These are phyloP conservation scores for Phialocephala subalpina DNA, from an alignment of 2,329 filamentous ascomycete genomes.

Conservation along the genomic window DNA sequence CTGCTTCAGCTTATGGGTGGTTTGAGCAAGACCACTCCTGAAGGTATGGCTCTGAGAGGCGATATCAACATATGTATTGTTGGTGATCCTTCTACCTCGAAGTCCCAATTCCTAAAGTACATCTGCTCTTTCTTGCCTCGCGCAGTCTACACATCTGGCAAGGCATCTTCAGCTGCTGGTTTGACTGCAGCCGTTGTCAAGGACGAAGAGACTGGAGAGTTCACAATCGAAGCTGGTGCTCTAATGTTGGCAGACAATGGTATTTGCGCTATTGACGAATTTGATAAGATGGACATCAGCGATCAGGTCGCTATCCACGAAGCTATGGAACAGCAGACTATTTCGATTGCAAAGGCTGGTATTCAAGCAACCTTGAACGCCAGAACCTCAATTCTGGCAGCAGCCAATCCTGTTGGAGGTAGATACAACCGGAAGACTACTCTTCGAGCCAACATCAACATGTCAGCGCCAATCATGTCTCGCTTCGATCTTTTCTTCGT, in stretches of 20 bases:
- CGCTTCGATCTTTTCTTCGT: slow-evolving; percentile 99
- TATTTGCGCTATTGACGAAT: slow-evolving; percentile 98
- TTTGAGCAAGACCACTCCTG: slow-evolving; percentile 88
- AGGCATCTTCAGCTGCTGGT: slow-evolving; percentile 96
- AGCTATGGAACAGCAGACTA: slow-evolving; percentile 99
- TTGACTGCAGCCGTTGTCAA: slow-evolving; percentile 96
- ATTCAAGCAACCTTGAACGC: slow-evolving; percentile 98
- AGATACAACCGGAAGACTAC: slow-evolving; percentile 98
- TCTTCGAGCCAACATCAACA: slow-evolving; percentile 94
- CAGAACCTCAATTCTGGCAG: slow-evolving; percentile 92
- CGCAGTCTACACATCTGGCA: slow-evolving; percentile 96
- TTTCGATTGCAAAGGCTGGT: slow-evolving; percentile 97
- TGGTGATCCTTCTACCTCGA: slow-evolving; percentile 94
- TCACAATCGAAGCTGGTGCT: slow-evolving; percentile 97
- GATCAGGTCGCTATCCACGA: slow-evolving; percentile 99
- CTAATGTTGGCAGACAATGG: slow-evolving; percentile 98
- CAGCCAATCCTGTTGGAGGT: slow-evolving; percentile 93
- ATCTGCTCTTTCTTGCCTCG: slow-evolving; percentile 96
- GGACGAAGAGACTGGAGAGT: slow-evolving; percentile 97
- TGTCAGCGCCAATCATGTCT: slow-evolving; percentile 99
- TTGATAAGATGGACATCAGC: slow-evolving; percentile 98
- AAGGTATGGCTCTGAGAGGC: slow-evolving; percentile 94
- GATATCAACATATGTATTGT: slow-evolving; percentile 99
- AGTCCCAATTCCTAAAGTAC: slow-evolving; percentile 98
- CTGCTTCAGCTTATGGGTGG: slow-evolving; percentile 96